phyloP scores from a whole-genome alignment of 2,329 filamentous ascomycete genomes.

The Pseudovirgaria hyperparasitica region DNA sequence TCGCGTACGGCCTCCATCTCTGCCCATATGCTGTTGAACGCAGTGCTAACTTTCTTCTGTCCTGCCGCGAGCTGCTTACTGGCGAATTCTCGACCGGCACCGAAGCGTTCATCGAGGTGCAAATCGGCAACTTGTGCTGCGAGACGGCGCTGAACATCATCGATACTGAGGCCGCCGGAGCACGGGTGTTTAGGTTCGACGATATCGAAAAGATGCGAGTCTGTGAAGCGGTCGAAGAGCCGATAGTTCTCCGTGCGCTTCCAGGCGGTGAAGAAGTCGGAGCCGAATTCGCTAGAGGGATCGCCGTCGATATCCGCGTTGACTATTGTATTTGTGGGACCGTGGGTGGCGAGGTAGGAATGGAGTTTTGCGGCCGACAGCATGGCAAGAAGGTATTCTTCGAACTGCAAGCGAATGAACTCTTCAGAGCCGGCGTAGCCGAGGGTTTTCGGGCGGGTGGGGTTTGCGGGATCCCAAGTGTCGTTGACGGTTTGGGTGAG shows the following conservation, averaged over 20 bases:
- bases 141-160: constrained; percentile 83
- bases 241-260: constrained; percentile 78
- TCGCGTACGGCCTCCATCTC: constrained; percentile 78
- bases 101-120: constrained; percentile 82
- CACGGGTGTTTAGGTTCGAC: constrained; percentile 88
- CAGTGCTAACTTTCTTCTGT: constrained; percentile 72
- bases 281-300: constrained; percentile 69
- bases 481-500: constrained; percentile 49
- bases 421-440: constrained; percentile 94
- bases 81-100: constrained; percentile 69
- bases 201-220: constrained; percentile 85
- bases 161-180: constrained; percentile 81
- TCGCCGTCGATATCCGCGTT: constrained; percentile 62
- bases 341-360: constrained; percentile 30
- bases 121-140: constrained; percentile 78
- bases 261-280: constrained; percentile 83
- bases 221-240: constrained; percentile 62
- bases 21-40: constrained; percentile 79
- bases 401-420: constrained; percentile 92
- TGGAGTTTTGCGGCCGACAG: constrained; percentile 86
- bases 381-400: constrained; percentile 86
- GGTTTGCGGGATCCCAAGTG: constrained; percentile 44
- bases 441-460: constrained; percentile 80
- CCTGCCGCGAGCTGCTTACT: constrained; percentile 84
- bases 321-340: constrained; percentile 44